phyloP scores from a whole-genome alignment of 2,329 filamentous ascomycete species.

The Arthrobotrys pseudoclavata region DNA sequence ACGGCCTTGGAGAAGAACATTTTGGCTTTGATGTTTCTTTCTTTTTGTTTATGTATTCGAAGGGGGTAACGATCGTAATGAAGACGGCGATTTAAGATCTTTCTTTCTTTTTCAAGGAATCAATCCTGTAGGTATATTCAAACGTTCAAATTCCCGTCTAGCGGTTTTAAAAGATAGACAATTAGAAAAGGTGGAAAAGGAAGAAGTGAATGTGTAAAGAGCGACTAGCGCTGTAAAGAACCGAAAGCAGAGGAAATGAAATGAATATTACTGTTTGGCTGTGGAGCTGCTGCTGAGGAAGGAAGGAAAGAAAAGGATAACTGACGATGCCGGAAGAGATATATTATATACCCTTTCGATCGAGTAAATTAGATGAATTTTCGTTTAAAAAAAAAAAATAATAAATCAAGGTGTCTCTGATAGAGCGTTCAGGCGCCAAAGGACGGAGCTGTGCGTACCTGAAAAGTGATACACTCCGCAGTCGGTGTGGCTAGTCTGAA shows the following conservation, averaged over 20 bases:
- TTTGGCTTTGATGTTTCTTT: slow-evolving; percentile 59
- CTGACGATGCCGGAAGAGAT: slow-evolving; percentile 24
- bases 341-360: slow-evolving; percentile 41
- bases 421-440: slow-evolving; percentile 16
- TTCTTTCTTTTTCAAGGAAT: slow-evolving; percentile 47
- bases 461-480: slow-evolving; percentile 46
- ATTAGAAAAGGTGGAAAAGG: slow-evolving; percentile 36
- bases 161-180: slow-evolving; percentile 52
- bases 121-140: slow-evolving; percentile 54
- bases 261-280: slow-evolving; percentile 57
- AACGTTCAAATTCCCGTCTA: slow-evolving; percentile 58
- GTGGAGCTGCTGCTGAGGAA: slow-evolving; percentile 55
- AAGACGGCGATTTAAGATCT: slow-evolving; percentile 24
- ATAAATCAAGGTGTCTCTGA: too few species aligned
- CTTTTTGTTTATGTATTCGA: slow-evolving; percentile 11
- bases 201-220: slow-evolving; percentile 52
- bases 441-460: slow-evolving; percentile 25
- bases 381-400: too few species aligned
- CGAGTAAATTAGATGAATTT: not conserved
- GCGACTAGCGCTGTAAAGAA: slow-evolving; percentile 54
- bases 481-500: slow-evolving; percentile 53
- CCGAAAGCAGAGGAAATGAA: slow-evolving; percentile 44
- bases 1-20: slow-evolving; percentile 64
- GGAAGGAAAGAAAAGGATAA: slow-evolving; percentile 12
- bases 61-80: slow-evolving; percentile 11